phyloP scores from a whole-genome alignment of 2,329 filamentous ascomycete species.

The Cordyceps cicadae region DNA sequence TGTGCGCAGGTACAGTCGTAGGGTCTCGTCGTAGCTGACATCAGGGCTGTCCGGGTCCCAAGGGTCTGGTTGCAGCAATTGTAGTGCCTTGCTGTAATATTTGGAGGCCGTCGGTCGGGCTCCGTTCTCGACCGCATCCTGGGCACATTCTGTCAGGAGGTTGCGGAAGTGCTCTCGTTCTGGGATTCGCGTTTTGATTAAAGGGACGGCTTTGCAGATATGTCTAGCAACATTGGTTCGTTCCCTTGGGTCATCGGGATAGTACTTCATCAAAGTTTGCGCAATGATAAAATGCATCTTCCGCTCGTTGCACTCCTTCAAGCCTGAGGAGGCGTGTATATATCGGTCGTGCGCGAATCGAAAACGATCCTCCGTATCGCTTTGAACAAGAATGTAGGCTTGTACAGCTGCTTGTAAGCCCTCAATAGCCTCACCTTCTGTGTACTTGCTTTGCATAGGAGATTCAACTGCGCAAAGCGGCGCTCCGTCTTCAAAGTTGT shows the following conservation, averaged over 20 bases:
- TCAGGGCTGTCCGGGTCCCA: conserved; percentile 67
- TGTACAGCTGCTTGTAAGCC: conserved; percentile 78
- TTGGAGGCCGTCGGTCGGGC: conserved; percentile 73
- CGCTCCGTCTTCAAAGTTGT: conserved; percentile 49
- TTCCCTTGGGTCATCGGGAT: conserved; percentile 48
- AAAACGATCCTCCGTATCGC: conserved; percentile 79
- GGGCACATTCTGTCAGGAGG: conserved; percentile 70
- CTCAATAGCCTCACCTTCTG: conserved; percentile 60
- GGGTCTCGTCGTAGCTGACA: conserved; percentile 76
- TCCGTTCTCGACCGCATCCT: conserved; percentile 70
- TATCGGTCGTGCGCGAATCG: conserved; percentile 86
- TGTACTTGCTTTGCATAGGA: conserved; percentile 31
- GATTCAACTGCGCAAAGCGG: conserved; percentile 21
- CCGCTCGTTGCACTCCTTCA: conserved; percentile 60
- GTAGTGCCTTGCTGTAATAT: conserved; percentile 70
- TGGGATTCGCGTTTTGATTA: conserved; percentile 60
- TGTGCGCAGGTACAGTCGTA: conserved; percentile 68
- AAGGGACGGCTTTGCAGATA: conserved; percentile 66
- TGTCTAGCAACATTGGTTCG: conserved; percentile 72
- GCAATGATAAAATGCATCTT: conserved; percentile 92
- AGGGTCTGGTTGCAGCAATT: conserved; percentile 68
- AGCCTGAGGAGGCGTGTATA: conserved; percentile 60
- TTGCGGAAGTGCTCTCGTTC: conserved; percentile 61
- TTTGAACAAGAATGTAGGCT: conserved; percentile 71
- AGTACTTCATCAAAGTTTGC: conserved; percentile 69